Conservation (phyloP, 257 asterid species). For the Paraleonurus japonicus region DNA sequence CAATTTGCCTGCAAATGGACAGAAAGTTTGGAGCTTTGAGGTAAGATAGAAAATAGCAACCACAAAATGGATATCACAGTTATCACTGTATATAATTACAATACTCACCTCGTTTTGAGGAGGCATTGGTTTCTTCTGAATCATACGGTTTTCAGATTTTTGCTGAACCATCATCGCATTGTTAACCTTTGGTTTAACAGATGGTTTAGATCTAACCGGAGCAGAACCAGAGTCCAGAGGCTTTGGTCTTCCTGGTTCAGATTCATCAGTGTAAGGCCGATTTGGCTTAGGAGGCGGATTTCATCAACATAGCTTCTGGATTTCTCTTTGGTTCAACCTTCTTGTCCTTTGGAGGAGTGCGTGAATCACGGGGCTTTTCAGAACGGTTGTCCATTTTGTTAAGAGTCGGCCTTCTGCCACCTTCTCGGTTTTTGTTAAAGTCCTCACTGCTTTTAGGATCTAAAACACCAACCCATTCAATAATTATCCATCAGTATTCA, state of each 20-base stretch:
- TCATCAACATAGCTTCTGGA: conserved; percentile 41
- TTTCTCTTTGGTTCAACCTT: conserved; percentile 46
- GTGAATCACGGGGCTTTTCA: conserved; percentile 26
- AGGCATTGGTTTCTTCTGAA: conserved; percentile 52
- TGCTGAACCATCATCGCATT: conserved; percentile 42
- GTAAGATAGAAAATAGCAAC: not conserved
- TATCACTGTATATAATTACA: not conserved
- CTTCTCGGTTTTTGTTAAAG: conserved; percentile 64
- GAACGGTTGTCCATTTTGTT: conserved; percentile 35
- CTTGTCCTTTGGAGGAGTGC: conserved; percentile 37
- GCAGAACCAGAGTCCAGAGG: conserved; percentile 38
- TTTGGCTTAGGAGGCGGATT: conserved; percentile 43
- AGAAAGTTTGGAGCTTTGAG: conserved; percentile 2
- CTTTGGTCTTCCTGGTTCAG: conserved; percentile 54
- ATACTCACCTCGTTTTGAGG: conserved; percentile 53
- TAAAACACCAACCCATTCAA: conserved; percentile 51
- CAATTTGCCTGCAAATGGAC: conserved; percentile 35
- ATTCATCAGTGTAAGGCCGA: conserved; percentile 36
- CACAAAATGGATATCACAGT: not conserved
- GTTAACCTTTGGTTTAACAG: conserved; percentile 37
- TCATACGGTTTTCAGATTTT: conserved; percentile 35
- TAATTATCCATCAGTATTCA: conserved; percentile 32
- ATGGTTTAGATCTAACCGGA: conserved; percentile 53
- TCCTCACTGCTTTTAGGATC: conserved; percentile 84
- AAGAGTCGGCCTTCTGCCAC: conserved; percentile 55